Conservation (phyloP, 140 eudicot genomes). For the Anethum foeniculum region DNA sequence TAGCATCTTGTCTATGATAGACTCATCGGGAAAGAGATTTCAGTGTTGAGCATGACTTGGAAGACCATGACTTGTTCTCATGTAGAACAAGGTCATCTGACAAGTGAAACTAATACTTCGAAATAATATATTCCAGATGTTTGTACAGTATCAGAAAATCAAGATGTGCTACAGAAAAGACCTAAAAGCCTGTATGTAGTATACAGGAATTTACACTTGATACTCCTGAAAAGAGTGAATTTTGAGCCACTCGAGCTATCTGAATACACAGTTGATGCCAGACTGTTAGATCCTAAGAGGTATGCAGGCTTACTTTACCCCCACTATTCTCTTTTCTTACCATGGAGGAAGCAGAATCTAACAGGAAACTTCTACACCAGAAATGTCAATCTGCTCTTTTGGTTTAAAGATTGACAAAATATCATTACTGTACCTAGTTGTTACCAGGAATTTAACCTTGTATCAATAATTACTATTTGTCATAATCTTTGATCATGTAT, state of each 20-base stretch:
- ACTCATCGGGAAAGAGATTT: background rate
- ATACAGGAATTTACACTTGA: background rate
- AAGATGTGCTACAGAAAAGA: background rate
- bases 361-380: background rate
- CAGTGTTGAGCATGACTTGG: background rate
- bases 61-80: background rate
- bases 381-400: background rate
- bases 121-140: background rate
- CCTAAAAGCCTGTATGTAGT: background rate
- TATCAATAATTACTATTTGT: background rate
- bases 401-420: background rate
- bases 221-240: background rate
- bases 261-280: background rate
- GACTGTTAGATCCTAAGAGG: background rate
- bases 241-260: background rate
- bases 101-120: background rate
- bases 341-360: conserved; percentile 6
- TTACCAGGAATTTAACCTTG: background rate
- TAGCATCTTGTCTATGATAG: background rate
- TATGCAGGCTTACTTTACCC: background rate
- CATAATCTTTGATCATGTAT: background rate
- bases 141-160: background rate
- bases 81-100: background rate
- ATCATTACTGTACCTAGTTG: background rate
- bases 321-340: background rate